These are phyloP conservation scores for Diplocarpon rosae DNA, from an alignment of 2,329 filamentous ascomycete species.

Conservation along the genomic window DNA sequence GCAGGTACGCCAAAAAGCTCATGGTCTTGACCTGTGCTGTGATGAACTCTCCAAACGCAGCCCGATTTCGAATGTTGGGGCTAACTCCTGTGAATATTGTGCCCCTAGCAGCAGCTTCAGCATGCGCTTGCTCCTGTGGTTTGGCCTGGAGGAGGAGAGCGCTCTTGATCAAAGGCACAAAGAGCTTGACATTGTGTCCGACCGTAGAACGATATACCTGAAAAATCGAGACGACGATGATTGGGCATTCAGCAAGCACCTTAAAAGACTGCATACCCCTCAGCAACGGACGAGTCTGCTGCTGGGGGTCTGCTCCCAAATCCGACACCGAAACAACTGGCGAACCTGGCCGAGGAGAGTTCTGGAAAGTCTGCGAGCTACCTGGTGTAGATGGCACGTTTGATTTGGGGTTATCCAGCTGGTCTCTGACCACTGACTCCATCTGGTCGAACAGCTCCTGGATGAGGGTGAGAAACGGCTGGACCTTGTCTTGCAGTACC, in stretches of 20 bases:
- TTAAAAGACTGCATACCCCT: conserved; percentile 99
- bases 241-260: conserved; percentile 92
- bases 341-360: conserved; percentile 76
- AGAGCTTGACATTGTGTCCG: conserved; percentile 73
- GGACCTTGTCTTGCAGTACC: conserved; percentile 69
- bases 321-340: conserved; percentile 76
- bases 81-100: conserved; percentile 88
- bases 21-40: conserved; percentile 98
- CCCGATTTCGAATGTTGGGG: conserved; percentile 83
- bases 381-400: conserved; percentile 57
- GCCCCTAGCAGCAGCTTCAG: conserved; percentile 66
- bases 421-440: conserved; percentile 88
- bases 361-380: conserved; percentile 59
- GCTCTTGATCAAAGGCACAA: conserved; percentile 87
- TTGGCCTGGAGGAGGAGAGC: conserved; percentile 82
- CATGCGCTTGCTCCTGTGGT: conserved; percentile 85
- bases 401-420: conserved; percentile 68
- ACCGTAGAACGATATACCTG: conserved; percentile 80
- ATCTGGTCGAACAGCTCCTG: conserved; percentile 94
- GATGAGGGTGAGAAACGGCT: conserved; percentile 82
- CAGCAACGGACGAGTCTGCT: conserved; percentile 67
- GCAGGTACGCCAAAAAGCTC: conserved; percentile 91
- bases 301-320: conserved; percentile 68
- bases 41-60: conserved; percentile 94
- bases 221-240: conserved; percentile 97